Evolutionary conservation across 352 stramenopile species (phyloP).

Genomic region (Pythium dissotocum): DNA sequence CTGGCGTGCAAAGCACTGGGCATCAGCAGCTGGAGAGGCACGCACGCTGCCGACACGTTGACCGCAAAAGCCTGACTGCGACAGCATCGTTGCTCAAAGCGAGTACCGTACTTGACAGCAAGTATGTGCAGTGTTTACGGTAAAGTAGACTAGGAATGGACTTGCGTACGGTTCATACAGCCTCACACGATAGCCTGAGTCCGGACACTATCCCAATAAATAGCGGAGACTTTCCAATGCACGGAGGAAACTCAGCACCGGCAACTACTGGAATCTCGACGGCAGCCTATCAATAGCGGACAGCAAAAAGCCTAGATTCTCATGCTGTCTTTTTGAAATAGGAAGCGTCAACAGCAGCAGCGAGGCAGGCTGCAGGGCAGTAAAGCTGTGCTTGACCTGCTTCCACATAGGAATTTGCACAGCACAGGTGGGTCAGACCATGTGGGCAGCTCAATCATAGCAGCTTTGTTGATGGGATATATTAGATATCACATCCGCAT

Average conservation of each 20-base stretch:
- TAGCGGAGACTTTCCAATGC: not conserved
- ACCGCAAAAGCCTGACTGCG: not conserved
- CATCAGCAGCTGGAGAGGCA: not conserved
- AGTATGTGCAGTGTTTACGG: no score
- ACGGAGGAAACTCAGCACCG: not conserved
- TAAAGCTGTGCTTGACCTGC: no score
- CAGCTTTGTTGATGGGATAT: no score
- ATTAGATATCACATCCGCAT: no score
- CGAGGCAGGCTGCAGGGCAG: not conserved
- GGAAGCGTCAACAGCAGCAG: not conserved
- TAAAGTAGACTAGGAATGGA: no score
- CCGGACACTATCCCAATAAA: not conserved
- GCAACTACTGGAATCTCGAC: not conserved
- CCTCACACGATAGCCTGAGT: not conserved
- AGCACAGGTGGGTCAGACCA: not conserved
- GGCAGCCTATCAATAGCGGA: no score
- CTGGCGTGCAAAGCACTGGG: not conserved
- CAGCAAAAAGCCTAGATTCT: no score
- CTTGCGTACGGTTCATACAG: not conserved
- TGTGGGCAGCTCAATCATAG: not conserved
- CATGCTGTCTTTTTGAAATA: no score
- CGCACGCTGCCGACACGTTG: not conserved
- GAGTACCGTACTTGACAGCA: not conserved
- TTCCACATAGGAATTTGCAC: no score
- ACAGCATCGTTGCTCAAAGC: not conserved